Evolutionary conservation across 2,329 filamentous ascomycete species (phyloP), one percentile per base, ranked within the genome.

Genomic region (Nemania sp.): DNA sequence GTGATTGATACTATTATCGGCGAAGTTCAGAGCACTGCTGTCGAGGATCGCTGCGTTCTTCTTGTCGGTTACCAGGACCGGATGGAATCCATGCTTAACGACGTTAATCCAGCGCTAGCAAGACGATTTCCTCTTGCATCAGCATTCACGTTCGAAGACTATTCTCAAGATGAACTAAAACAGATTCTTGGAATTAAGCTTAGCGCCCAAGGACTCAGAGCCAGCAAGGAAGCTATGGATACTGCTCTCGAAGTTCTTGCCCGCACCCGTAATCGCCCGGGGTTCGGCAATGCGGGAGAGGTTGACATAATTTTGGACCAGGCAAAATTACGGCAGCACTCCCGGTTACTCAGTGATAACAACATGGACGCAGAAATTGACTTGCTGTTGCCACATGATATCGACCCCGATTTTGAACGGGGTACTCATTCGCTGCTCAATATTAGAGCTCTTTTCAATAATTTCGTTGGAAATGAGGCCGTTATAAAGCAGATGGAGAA

Each of bases 251-350:
- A 81, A 5, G 69, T 80, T 2, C 68, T 87, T 0, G 64, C 64
- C 4, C 73, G 79, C 7, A 74, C 77, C 23, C 75, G 82, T 8
- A 82, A 83, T 58, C 73, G 77, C 1, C 75, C 78, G 0, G 75
- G 84, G 55, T 87, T 86, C 65, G 82, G 82, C 0, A 88, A 87
- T 61, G 84, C 76, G 6, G 82, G 83, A 0, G 82, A 83, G 48
- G 76, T 88, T 2, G 82, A 86, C 37, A 86, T 77, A 20, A 62
- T 84, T 1, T 68, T 85, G 2, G 72, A 76, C 48, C 62, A 31
- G 14, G 56, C 56, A 6, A 61, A 56, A 30, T 41, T 49, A 42
- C 44, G 31, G 3, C 39, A 60, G 28, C 43, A 51, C n/a, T 39
- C 39, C n/a, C 40, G 40, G 6, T n/a, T 24, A 15, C 39, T 33